Evolutionary conservation across 345 rosid species (phyloP).

Genomic region (Murraya paniculata): DNA sequence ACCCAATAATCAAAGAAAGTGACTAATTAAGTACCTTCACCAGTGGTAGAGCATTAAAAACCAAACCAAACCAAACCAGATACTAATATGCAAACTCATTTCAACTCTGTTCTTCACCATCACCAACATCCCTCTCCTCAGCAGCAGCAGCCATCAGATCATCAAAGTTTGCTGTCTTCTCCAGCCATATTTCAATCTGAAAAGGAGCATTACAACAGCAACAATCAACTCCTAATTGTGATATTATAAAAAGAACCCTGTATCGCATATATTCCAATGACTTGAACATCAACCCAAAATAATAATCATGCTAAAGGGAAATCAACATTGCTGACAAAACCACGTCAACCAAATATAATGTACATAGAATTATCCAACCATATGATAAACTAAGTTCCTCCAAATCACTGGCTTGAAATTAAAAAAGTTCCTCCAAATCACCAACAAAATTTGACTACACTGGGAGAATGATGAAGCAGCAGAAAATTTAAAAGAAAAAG

Average conservation of each 20-base stretch:
- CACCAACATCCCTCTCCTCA: constrained; percentile 52
- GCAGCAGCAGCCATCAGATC: constrained; percentile 82
- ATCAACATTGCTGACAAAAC: neutral
- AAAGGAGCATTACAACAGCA: neutral
- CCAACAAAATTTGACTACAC: neutral
- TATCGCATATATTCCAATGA: neutral
- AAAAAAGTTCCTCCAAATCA: neutral
- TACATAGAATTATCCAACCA: neutral
- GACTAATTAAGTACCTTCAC: neutral
- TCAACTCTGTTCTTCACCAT: constrained; percentile 51
- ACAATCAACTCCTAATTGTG: neutral
- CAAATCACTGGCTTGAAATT: neutral
- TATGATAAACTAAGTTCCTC: neutral
- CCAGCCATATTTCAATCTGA: constrained; percentile 76
- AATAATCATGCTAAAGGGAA: neutral
- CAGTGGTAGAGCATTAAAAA: neutral
- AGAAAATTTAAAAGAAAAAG: neutral
- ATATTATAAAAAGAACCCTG: neutral
- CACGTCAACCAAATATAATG: neutral
- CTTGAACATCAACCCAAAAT: neutral
- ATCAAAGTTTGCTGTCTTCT: constrained; percentile 78
- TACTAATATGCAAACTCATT: neutral
- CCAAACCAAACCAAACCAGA: neutral
- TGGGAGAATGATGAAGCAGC: neutral
- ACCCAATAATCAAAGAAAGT: neutral